phyloP scores from a whole-genome alignment of 2,329 filamentous ascomycete species.

The Biscogniauxia marginata region DNA sequence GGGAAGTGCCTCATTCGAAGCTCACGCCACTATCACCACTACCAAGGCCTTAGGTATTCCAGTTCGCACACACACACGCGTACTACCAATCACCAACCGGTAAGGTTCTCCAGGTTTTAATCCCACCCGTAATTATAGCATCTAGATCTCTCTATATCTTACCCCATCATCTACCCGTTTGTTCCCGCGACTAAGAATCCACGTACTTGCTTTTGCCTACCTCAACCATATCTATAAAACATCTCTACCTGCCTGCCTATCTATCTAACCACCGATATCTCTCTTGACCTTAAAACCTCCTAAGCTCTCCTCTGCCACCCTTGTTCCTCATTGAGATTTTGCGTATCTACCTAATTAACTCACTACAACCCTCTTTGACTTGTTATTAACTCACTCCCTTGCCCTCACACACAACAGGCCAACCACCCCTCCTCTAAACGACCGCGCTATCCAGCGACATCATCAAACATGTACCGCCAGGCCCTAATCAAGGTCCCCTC shows the following conservation, averaged over 20 bases:
- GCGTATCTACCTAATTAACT: too few species aligned
- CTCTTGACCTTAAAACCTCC: too few species aligned
- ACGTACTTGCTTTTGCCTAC: neutral
- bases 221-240: too few species aligned
- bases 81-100: neutral
- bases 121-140: neutral
- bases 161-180: neutral
- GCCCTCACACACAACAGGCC: neutral
- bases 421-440: conserved; percentile 21
- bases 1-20: neutral
- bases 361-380: neutral
- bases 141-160: neutral
- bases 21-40: neutral
- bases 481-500: conserved; percentile 53
- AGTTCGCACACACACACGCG: too few species aligned
- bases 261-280: too few species aligned
- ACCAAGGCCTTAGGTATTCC: too few species aligned
- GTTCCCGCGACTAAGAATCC: neutral
- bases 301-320: too few species aligned
- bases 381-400: neutral
- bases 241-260: neutral
- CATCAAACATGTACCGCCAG: conserved; percentile 66
- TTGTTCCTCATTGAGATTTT: too few species aligned
- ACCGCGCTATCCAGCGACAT: conserved; percentile 11
- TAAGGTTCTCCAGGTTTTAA: neutral